Percentiles rank a stretch among this genome's conserved stretches.
phyloP scores from a whole-genome alignment of 1,284 basidiomycete species.

The Laetiporus sulphureus region DNA sequence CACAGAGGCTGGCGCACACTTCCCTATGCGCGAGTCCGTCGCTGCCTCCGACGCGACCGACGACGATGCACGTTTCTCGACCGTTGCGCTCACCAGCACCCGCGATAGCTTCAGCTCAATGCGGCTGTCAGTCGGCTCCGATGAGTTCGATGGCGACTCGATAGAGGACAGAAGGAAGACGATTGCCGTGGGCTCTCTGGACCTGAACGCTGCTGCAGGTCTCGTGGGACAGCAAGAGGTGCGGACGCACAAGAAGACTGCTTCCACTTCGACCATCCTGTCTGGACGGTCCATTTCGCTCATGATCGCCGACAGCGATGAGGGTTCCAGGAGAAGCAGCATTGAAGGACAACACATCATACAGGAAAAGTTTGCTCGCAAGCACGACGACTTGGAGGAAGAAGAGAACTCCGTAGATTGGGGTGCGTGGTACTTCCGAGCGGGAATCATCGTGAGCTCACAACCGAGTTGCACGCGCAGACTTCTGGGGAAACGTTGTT shows the following conservation, averaged over 20 bases:
- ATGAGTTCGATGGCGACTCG: slow-evolving; percentile 11
- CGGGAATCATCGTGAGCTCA: neutral
- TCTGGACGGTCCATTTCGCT: slow-evolving; percentile 46
- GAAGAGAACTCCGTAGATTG: slow-evolving; percentile 50
- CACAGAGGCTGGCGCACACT: slow-evolving; percentile 18
- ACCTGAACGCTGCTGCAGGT: slow-evolving; percentile 6
- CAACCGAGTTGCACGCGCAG: slow-evolving; percentile 31
- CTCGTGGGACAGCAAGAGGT: slow-evolving; percentile 14
- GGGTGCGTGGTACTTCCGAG: slow-evolving; percentile 45
- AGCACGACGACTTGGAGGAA: slow-evolving; percentile 38
- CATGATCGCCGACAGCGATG: slow-evolving; percentile 41
- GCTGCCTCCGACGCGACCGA: slow-evolving; percentile 55
- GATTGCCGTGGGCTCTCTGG: too few relatives aligned
- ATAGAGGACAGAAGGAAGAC: slow-evolving; percentile 17
- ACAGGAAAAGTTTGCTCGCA: slow-evolving; percentile 61
- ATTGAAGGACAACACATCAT: slow-evolving; percentile 60
- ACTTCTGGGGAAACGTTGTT: slow-evolving; percentile 96
- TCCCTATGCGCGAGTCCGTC: slow-evolving; percentile 34
- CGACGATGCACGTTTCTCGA: slow-evolving; percentile 55
- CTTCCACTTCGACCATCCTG: slow-evolving; percentile 53
- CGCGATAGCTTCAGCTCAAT: slow-evolving; percentile 25
- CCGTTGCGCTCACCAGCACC: slow-evolving; percentile 40
- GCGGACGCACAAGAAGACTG: slow-evolving; percentile 47
- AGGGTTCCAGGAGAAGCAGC: slow-evolving; percentile 37
- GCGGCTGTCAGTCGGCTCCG: slow-evolving; percentile 13